Base-by-base conservation (phyloP, 1,284 basidiomycete species). In the Blastosporella zonata region DNA sequence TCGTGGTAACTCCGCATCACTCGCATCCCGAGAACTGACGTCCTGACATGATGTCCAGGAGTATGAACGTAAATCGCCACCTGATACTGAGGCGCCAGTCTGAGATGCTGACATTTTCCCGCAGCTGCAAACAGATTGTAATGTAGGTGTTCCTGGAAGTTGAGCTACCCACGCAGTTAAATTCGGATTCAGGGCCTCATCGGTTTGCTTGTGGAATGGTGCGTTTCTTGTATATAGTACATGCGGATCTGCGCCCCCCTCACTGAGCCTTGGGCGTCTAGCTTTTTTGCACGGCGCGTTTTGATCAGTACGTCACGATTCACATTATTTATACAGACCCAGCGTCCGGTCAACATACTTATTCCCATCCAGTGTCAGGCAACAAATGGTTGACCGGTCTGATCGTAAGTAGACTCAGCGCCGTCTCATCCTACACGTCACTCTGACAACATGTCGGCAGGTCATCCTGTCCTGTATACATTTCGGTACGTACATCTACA, bases 121-220 rank as follows among this genome's bases (percentile, higher is more conserved):
- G 13, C 22, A 73, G 71, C 55, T 72, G 20, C 71, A 72, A 62
- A 72, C 69, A 15, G 71, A 73, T 54, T 71, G 68, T 47, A 73
- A 73, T 52, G 69, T 70, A 52, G 49, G 65, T 47, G n/a, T 15
- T 20, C 15, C 22, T 18, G 15, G 18, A 9, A 21, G 18, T 21
- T 2, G 18, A 22, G 36, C 36, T 12, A 17, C 8, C 5, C 36
- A 6, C 15, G 18, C 10, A 37, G 36, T 22, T 15, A 6, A 22
- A 20, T 37, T 21, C 4, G 4, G 6, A 7, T 13, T 21, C 43
- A 70, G 68, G 71, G 71, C 17, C 50, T 72, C 9, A 71, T 72
- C 48, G 70, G 68, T 18, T 49, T 72, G n/a, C 68, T 74, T n/a
- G 72, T 72, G 6, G 65, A 74, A 59, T 67, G 67, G 72, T 72